Base-by-base conservation (phyloP, 2,329 filamentous ascomycete genomes). In the Ceratocystis ficicola region DNA sequence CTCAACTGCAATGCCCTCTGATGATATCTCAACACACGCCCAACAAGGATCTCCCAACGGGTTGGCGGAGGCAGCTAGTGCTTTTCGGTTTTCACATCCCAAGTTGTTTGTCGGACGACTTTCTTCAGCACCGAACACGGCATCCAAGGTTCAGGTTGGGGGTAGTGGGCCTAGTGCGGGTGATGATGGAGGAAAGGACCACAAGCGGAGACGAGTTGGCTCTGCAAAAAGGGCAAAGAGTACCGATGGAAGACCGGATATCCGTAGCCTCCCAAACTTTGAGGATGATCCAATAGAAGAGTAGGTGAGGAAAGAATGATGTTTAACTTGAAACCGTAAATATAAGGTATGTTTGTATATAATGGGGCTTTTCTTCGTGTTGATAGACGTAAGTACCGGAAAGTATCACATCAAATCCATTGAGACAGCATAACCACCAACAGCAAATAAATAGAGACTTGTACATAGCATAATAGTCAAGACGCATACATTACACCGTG, bases 241-340 rank as follows among this genome's bases (percentile, higher is more conserved):
- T 10, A 55, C 22, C 5, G 63, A 63, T 22, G 48, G 60, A 6
- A 62, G 63, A 20, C 44, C 48, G 41, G 60, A 67, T 57, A 67
- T 67, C 36, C 66, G 66, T n/a, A 59, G 59, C 57, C 30, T 65
- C 17, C 66, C 63, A 20, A 60, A 67, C n/a, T 67, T 63, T 48
- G 48, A 65, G 17, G 63, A 60, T 20, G 59, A 63, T 59, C 63
- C 59, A 17, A 64, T 67, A 3, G 63, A 67, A 22, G 63, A 67
- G 32, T 30, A 50, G 62, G 15, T 52, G 48, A 15, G 48, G 7
- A 5, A 1, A 52, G n/a, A 25, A 25, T 15, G 15, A 20, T 5
- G 48, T 52, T 28, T 25, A 15, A 28, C 48, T 52, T 52, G 15
- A 15, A 25, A 15, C 3, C 36, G 12, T 15, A 15, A 10, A 12